These are phyloP conservation scores for Colletotrichum brevisporum DNA, from an alignment of 2,329 filamentous ascomycete species.

Conservation along the genomic window DNA sequence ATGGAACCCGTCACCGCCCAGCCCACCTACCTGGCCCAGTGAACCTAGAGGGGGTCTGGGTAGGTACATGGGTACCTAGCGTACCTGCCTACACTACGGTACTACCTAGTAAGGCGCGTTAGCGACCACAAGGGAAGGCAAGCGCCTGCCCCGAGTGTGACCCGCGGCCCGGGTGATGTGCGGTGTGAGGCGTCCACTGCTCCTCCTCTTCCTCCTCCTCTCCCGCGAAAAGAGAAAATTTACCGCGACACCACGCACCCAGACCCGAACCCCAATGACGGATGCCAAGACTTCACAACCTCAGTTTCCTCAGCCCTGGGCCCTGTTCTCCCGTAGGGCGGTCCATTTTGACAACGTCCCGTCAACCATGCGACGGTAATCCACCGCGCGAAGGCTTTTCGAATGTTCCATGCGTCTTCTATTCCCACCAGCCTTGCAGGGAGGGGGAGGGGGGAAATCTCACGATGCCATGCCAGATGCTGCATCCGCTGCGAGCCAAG, in stretches of 20 bases:
- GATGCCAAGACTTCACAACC: slow-evolving; percentile 40
- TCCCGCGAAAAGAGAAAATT: slow-evolving; percentile 36
- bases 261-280: slow-evolving; percentile 38
- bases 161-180: slow-evolving; percentile 8
- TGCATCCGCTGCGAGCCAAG: slow-evolving; percentile 26
- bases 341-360: slow-evolving; percentile 38
- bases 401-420: slow-evolving; percentile 39
- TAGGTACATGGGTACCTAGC: background rate
- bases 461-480: slow-evolving; percentile 20
- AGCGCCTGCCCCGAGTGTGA: slow-evolving; percentile 12
- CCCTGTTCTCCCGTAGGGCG: slow-evolving; percentile 39
- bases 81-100: background rate
- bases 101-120: background rate
- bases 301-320: slow-evolving; percentile 40
- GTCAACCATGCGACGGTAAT: slow-evolving; percentile 39
- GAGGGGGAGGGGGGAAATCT: slow-evolving; percentile 8
- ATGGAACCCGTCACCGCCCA: too few relatives aligned
- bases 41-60: background rate
- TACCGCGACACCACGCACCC: slow-evolving; percentile 23
- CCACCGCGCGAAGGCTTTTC: slow-evolving; percentile 37
- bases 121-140: background rate
- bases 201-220: slow-evolving; percentile 15
- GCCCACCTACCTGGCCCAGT: background rate
- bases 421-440: slow-evolving; percentile 22
- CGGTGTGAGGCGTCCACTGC: slow-evolving; percentile 11